Evolutionary conservation across 202 grass and related monocot species (phyloP), one percentile per base, ranked within the genome.

Genomic region (Eragrostis tef): DNA sequence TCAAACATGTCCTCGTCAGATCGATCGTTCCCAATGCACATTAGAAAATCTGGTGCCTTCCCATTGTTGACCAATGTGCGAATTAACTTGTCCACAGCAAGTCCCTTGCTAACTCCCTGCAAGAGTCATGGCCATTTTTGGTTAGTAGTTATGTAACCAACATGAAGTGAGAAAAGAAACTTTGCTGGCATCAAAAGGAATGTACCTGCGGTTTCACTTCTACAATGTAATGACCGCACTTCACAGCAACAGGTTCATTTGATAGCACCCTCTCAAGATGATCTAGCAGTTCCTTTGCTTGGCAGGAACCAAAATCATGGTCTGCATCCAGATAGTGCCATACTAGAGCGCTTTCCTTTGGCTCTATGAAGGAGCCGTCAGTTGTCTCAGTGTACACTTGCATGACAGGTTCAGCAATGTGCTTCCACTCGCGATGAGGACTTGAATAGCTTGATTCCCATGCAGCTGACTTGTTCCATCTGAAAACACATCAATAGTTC

Each of bases 151-250:
- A 5, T 39, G 34, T 39, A 6, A 29, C 43, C 67, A 68, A 24
- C 51, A 81, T 52, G 20, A 41, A 41, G 5, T n/a, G 7, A 50
- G 17, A 31, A 74, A 26, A 17, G 60, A 4, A 12, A 73, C 73
- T 68, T 39, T 12, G 13, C 9, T 49, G 14, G 11, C 2, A 19
- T 53, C 31, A 46, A 34, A 50, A 1, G 34, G 15, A 17, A 49
- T 57, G 44, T 53, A 97, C 93, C 93, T 93, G 90, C 45, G 88
- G 90, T 79, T 93, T 97, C 59, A 97, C 93, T 93, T 97, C 90
- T 22, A 97, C 93, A 50, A 97, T 97, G 53, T 97, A 86, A 76
- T 93, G 93, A 26, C 93, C 93, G 51, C 71, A 79, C 45, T 81
- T 93, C 34, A 93, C 93, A 0, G 86, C 74, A 75, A 97, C 93